Conservation (phyloP, 2,329 filamentous ascomycete genomes). For the Bipolaris oryzae region DNA sequence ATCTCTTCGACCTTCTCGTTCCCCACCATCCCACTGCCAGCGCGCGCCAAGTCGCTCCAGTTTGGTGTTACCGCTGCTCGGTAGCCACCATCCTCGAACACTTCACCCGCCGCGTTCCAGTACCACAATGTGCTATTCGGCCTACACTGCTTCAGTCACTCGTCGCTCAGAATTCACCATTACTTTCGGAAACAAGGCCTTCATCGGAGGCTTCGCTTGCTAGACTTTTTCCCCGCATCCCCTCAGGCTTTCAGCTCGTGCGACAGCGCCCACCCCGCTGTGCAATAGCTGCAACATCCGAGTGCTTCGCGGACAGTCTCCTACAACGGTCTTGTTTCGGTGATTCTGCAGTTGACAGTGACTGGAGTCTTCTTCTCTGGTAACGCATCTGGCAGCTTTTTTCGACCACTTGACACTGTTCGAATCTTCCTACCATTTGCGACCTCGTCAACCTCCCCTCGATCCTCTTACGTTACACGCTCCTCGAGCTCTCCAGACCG, state of each 20-base stretch:
- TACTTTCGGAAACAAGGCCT: slow-evolving; percentile 48
- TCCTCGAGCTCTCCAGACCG: slow-evolving; percentile 17
- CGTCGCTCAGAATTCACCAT: slow-evolving; percentile 51
- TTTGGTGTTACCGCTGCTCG: slow-evolving; percentile 33
- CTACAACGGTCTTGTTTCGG: slow-evolving; percentile 48
- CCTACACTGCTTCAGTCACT: slow-evolving; percentile 50
- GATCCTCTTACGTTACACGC: slow-evolving; percentile 26
- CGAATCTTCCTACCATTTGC: slow-evolving; percentile 38
- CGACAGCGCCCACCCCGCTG: slow-evolving; percentile 39
- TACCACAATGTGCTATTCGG: slow-evolving; percentile 47
- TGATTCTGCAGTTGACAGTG: slow-evolving; percentile 54
- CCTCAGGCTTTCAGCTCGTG: slow-evolving; percentile 45
- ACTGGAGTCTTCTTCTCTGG: slow-evolving; percentile 46
- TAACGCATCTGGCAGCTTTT: slow-evolving; percentile 39
- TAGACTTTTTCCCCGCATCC: slow-evolving; percentile 41
- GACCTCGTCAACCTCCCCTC: slow-evolving; percentile 38
- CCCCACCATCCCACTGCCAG: slow-evolving; percentile 6
- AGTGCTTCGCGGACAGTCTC: slow-evolving; percentile 47
- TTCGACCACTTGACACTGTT: slow-evolving; percentile 44
- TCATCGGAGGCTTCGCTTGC: slow-evolving; percentile 46
- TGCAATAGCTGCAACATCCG: slow-evolving; percentile 45
- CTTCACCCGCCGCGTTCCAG: slow-evolving; percentile 33
- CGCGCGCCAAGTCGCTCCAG: slow-evolving; percentile 28
- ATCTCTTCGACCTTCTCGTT: background rate
- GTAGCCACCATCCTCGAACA: slow-evolving; percentile 37